Base-by-base conservation (phyloP, 768 basidiomycete genomes). In the Lactarius sanguifluus region DNA sequence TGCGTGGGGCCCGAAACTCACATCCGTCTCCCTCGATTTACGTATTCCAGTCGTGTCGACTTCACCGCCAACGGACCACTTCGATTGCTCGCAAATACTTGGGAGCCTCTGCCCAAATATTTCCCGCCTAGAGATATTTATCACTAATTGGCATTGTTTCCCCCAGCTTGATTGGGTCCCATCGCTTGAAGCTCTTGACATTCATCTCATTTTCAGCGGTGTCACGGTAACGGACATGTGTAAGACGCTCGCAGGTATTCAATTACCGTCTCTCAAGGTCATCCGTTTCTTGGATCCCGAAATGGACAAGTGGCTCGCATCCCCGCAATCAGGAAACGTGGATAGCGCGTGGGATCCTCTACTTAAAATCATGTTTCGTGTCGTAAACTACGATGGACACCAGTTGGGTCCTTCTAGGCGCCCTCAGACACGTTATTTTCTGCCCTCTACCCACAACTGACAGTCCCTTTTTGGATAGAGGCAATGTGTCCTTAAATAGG, bases 1-100 rank as follows among this genome's bases (percentile, higher is more conserved):
- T 20, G 23, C 9, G 5, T 54, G 64, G 40, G 58, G 66, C n/a
- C 18, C 58, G 36, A 57, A 4, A 45, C 50, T 67, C 28, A 59
- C 58, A 23, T 64, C 50, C 16, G 38, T 60, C 66, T 64, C 66
- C 34, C 66, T 67, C 28, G 66, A 67, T 52, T 23, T 67, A 20
- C 58, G 57, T 25, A 25, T 38, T 4, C 25, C 23, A 13, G 13
- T 16, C 30, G 66, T 60, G 2, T 20, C 50, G 25, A 52, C 23
- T 52, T 5, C 13, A 25, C 50, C 25, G 5, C 50, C 20, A 2
- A 30, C 36, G 30, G 20, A 38, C 25, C 32, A 30, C 30, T 20
- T 15, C 13, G 9, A 63, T 30, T 59, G 13, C 25, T 43, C 52
- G 36, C 40, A 52, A 20, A 56, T 30, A 58, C 41, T 67, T 18